These are phyloP conservation scores for Bryum argenteum DNA, from an alignment of 225 moss, liverwort and hornwort species.

Conservation along the genomic window DNA sequence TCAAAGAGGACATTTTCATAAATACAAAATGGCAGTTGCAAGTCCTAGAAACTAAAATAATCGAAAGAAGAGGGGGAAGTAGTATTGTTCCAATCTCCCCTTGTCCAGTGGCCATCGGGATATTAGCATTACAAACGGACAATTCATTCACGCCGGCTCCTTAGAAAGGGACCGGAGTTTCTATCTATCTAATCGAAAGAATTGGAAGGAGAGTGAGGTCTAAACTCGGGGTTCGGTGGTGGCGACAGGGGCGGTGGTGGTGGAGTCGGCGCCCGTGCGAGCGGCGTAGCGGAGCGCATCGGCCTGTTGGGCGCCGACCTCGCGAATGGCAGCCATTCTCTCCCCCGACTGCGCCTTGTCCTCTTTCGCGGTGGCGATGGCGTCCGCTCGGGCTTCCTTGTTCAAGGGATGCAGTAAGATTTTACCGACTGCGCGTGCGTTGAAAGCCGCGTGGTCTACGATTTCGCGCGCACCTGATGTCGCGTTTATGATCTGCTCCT, in stretches of 20 bases:
- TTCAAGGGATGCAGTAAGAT: slow-evolving; percentile 59
- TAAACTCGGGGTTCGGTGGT: not conserved
- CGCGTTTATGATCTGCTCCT: slow-evolving; percentile 63
- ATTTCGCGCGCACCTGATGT: slow-evolving; percentile 74
- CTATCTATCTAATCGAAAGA: too few relatives aligned
- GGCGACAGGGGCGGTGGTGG: too few relatives aligned
- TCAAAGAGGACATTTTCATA: too few relatives aligned
- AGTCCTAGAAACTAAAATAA: too few relatives aligned
- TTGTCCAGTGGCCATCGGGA: too few relatives aligned
- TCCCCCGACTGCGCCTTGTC: slow-evolving; percentile 45
- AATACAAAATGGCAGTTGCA: too few relatives aligned
- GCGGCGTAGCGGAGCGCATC: slow-evolving; percentile 25
- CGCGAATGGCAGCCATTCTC: slow-evolving; percentile 54
- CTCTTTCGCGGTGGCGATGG: slow-evolving; percentile 53
- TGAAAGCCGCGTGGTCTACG: slow-evolving; percentile 54
- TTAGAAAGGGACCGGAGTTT: too few relatives aligned
- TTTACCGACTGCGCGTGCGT: slow-evolving; percentile 57
- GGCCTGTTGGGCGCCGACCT: slow-evolving; percentile 57
- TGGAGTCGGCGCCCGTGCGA: not conserved
- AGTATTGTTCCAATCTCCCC: too few relatives aligned
- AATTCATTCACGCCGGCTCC: too few relatives aligned
- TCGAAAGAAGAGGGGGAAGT: too few relatives aligned
- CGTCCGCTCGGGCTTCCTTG: slow-evolving; percentile 45
- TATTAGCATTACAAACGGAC: too few relatives aligned
- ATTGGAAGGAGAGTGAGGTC: too few relatives aligned